Percentiles rank a stretch among this genome's conserved stretches.
phyloP scores from a whole-genome alignment of 2,329 filamentous ascomycete species.

The Penicillium sp. region DNA sequence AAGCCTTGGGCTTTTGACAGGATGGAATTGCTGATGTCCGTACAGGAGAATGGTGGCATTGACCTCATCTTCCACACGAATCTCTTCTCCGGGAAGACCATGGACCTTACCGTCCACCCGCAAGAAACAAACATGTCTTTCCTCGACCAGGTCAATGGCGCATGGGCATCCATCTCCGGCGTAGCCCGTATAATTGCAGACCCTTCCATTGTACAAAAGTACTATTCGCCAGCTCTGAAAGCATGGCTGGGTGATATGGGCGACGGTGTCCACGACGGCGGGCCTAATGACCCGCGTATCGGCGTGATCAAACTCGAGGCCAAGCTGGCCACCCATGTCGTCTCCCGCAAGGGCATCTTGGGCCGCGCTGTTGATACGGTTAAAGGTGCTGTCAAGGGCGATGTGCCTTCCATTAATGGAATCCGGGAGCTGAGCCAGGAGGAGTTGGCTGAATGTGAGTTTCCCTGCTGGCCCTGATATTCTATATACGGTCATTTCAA shows the following conservation, averaged over 20 bases:
- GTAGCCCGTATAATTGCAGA: conserved; percentile 67
- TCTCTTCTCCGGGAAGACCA: conserved; percentile 82
- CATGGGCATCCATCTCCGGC: conserved; percentile 87
- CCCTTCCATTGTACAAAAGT: conserved; percentile 64
- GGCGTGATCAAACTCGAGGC: conserved; percentile 75
- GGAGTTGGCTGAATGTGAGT: conserved; percentile 62
- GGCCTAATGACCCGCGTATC: conserved; percentile 76
- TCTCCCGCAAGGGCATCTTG: conserved; percentile 61
- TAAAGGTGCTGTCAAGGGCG: conserved; percentile 70
- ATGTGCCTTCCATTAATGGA: conserved; percentile 69
- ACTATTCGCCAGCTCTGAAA: conserved; percentile 71
- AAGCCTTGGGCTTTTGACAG: too few species aligned
- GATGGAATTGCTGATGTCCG: neutral
- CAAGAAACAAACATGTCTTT: conserved; percentile 77
- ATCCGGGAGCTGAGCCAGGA: conserved; percentile 67
- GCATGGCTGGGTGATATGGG: conserved; percentile 84
- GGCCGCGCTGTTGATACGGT: conserved; percentile 67
- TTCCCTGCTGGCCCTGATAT: too few species aligned
- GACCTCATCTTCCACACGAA: conserved; percentile 91
- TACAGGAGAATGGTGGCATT: conserved; percentile 70
- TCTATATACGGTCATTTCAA: too few species aligned
- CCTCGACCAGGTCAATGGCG: conserved; percentile 65
- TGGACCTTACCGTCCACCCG: conserved; percentile 69
- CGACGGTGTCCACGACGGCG: conserved; percentile 79
- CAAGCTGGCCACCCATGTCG: conserved; percentile 68